phyloP scores from a whole-genome alignment of 2,329 filamentous ascomycete species.

The Talaromyces amestolkiae region DNA sequence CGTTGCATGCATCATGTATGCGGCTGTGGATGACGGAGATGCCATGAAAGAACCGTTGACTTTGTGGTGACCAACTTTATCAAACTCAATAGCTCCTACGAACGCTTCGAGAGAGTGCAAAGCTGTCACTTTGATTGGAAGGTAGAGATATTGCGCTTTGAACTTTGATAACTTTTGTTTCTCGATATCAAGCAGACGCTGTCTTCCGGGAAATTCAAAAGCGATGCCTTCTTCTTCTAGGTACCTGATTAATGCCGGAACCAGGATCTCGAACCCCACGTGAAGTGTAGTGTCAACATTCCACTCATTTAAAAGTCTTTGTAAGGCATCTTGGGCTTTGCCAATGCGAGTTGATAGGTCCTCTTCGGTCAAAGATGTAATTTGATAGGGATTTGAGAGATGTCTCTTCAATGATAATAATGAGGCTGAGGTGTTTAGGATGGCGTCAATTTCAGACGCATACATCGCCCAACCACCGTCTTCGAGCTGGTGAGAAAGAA shows the following conservation, averaged over 20 bases:
- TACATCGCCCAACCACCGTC: constrained; percentile 30
- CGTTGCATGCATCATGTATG: constrained; percentile 34
- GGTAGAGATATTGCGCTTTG: constrained; percentile 29
- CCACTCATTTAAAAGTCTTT: constrained; percentile 28
- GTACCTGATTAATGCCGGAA: constrained; percentile 32
- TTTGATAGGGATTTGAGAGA: constrained; percentile 21
- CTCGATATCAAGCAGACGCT: constrained; percentile 26
- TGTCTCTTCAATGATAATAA: constrained; percentile 32
- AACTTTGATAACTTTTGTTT: constrained; percentile 31
- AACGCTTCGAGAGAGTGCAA: constrained; percentile 44
- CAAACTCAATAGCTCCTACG: constrained; percentile 38
- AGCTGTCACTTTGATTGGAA: constrained; percentile 27
- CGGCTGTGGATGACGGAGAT: constrained; percentile 44
- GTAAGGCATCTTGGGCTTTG: constrained; percentile 23
- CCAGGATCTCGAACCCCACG: constrained; percentile 39
- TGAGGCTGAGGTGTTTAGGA: constrained; percentile 36
- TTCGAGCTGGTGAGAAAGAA: constrained; percentile 28
- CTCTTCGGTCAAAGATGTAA: constrained; percentile 12
- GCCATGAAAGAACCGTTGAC: constrained; percentile 36
- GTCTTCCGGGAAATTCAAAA: constrained; percentile 29
- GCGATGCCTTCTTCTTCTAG: constrained; percentile 28
- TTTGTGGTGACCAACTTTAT: constrained; percentile 35
- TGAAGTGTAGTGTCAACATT: constrained; percentile 29
- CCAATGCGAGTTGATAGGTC: constrained; percentile 22
- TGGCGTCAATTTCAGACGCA: constrained; percentile 31